Evolutionary conservation across 768 basidiomycete species (phyloP).

Genomic region (Leucosporidium creatinivorum): DNA sequence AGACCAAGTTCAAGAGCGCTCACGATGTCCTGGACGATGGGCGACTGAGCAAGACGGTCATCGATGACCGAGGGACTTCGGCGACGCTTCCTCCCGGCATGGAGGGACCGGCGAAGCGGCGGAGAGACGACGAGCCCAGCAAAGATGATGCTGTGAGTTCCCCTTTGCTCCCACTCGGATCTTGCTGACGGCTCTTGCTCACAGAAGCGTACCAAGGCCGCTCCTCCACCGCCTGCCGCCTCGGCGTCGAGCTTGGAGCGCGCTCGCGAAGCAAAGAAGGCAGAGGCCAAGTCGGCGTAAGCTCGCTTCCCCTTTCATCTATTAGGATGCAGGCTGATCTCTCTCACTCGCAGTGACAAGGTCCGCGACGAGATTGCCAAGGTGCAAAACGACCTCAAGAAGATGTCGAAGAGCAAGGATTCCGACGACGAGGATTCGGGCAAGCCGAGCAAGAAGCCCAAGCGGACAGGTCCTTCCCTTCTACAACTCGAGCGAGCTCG

Average conservation of each 20-base stretch:
- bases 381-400: conserved; percentile 32
- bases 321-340: background rate
- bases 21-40: conserved; percentile 34
- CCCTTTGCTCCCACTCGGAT: no score
- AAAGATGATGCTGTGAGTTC: conserved; percentile 6
- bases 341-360: conserved; percentile 15
- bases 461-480: conserved; percentile 27
- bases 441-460: conserved; percentile 24
- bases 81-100: conserved; percentile 19
- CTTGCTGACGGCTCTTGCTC: background rate
- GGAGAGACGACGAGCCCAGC: conserved; percentile 2
- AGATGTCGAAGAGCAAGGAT: conserved; percentile 16
- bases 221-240: background rate
- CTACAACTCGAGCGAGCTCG: conserved; percentile 37
- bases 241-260: conserved; percentile 9
- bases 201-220: conserved; percentile 13
- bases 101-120: conserved; percentile 1
- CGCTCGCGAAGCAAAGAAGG: conserved; percentile 19
- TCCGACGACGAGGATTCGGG: conserved; percentile 19
- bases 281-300: conserved; percentile 13
- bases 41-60: conserved; percentile 23
- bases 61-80: conserved; percentile 34
- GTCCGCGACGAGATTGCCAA: conserved; percentile 36
- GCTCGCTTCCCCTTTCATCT: background rate
- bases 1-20: conserved; percentile 34